Conservation (phyloP, 345 rosid species). For the Clarkia xantiana region DNA sequence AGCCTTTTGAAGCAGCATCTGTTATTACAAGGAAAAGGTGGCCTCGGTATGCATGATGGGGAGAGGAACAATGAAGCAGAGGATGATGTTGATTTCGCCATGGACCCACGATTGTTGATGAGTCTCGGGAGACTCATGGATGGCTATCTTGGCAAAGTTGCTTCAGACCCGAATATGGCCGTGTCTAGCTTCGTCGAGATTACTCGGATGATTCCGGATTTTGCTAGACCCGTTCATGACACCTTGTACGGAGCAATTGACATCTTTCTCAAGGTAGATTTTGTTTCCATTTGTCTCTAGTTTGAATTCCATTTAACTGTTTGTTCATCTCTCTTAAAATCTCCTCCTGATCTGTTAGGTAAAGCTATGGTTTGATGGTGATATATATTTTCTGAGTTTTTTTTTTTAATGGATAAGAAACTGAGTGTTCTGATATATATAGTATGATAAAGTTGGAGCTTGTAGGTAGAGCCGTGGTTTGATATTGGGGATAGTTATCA, state of each 20-base stretch:
- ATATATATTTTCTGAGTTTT: no score
- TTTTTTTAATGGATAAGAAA: no score
- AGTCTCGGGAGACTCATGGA: slow-evolving; percentile 56
- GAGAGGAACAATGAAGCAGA: slow-evolving; percentile 23
- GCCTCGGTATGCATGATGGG: slow-evolving; percentile 15
- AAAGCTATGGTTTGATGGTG: no score
- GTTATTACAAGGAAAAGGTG: slow-evolving; percentile 19
- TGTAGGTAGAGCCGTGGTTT: no score
- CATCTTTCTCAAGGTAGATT: slow-evolving; percentile 56
- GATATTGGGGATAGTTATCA: no score
- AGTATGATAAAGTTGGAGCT: no score
- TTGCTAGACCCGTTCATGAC: slow-evolving; percentile 66
- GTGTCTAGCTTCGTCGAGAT: slow-evolving; percentile 40
- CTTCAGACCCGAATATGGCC: slow-evolving; percentile 31
- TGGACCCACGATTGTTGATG: slow-evolving; percentile 37
- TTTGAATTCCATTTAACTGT: no score
- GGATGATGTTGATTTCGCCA: slow-evolving; percentile 19
- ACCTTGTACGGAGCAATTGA: slow-evolving; percentile 78
- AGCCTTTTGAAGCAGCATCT: slow-evolving; percentile 34
- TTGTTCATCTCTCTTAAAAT: no score
- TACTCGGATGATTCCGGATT: slow-evolving; percentile 44
- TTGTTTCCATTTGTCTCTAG: background rate
- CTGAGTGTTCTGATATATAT: no score
- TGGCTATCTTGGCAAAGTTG: slow-evolving; percentile 53
- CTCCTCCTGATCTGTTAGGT: no score